Conservation (phyloP, 495 filamentous ascomycete genomes). For the Aeminium ludgeri region DNA sequence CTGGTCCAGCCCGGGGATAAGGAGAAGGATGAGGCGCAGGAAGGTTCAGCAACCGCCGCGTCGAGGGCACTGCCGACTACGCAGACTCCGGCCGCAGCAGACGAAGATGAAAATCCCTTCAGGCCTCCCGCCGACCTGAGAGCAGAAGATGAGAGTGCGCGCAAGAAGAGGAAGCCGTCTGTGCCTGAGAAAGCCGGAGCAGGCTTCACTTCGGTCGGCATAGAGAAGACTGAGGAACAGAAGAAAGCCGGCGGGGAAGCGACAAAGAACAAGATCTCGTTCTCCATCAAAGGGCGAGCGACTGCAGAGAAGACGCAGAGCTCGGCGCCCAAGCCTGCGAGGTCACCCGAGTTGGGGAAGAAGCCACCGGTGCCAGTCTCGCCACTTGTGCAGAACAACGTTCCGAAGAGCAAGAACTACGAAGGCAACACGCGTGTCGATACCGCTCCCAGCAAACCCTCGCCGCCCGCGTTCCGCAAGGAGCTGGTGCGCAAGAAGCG, state of each 20-base stretch:
- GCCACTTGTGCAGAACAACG: conserved; percentile 8
- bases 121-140: conserved; percentile 45
- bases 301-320: conserved; percentile 4
- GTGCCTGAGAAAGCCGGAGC: not conserved
- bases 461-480: conserved; percentile 33
- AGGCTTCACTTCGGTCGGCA: not conserved
- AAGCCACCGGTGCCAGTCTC: conserved; percentile 8
- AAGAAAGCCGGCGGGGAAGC: conserved; percentile 4
- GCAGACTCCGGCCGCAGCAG: conserved; percentile 6
- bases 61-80: not conserved
- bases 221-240: not conserved
- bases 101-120: conserved; percentile 45
- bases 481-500: conserved; percentile 55
- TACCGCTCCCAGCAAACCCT: conserved; percentile 6
- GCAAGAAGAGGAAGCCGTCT: conserved; percentile 26
- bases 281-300: conserved; percentile 16
- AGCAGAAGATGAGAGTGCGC: conserved; percentile 39
- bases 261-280: conserved; percentile 16
- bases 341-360: conserved; percentile 7
- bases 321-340: conserved; percentile 1
- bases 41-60: conserved; percentile 1
- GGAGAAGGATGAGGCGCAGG: conserved; percentile 8
- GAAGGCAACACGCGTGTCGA: conserved; percentile 14
- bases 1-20: conserved; percentile 19
- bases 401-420: conserved; percentile 15